Evolutionary conservation across 495 filamentous ascomycete genomes (phyloP), one percentile per base, ranked within the genome.

Genomic region (Lophiotrema nucula): DNA sequence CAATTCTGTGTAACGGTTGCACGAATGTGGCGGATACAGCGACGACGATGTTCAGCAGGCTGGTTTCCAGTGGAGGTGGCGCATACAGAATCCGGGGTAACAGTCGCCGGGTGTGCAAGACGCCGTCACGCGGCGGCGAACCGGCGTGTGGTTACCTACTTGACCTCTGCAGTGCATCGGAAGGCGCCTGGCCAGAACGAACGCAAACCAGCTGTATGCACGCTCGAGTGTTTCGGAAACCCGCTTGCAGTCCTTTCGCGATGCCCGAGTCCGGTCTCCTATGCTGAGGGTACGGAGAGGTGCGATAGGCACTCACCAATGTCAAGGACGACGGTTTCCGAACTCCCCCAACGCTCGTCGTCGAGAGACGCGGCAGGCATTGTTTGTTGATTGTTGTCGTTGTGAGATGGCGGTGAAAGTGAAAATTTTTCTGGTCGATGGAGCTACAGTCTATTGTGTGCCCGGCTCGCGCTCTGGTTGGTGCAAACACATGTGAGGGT

Each of bases 281-380:
- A n/a, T n/a, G n/a, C n/a, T n/a, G n/a, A n/a, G n/a, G n/a, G 31
- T 13, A 28, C 2, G 42, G 27, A 25, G 45, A 21, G 31, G 24
- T 18, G 18, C 3, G 47, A 8, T 11, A 22, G 5, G 27, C 13
- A 51, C 58, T 45, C 56, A 74, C 72, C 72, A 50, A 74, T 73
- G 62, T 74, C 72, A 38, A 74, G 67, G 8, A 74, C 52, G 42
- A 73, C 61, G 23, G 67, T 48, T 8, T 58, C 41, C 16, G 48
- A 53, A 12, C 45, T 44, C 46, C 39, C 45, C 66, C 48, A 67
- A 58, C 43, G 47, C 53, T 38, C 43, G 63, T 31, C 2, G 43
- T 61, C 49, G 54, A 62, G 48, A 19, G 58, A 41, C 22, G 47
- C 58, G 47, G 37, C 26, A 26, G 58, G 52, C 63, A 66, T 66